Percentiles rank a stretch among this genome's conserved stretches.
phyloP scores from a whole-genome alignment of 2,329 filamentous ascomycete species.

The Fusarium odoratissimum region DNA sequence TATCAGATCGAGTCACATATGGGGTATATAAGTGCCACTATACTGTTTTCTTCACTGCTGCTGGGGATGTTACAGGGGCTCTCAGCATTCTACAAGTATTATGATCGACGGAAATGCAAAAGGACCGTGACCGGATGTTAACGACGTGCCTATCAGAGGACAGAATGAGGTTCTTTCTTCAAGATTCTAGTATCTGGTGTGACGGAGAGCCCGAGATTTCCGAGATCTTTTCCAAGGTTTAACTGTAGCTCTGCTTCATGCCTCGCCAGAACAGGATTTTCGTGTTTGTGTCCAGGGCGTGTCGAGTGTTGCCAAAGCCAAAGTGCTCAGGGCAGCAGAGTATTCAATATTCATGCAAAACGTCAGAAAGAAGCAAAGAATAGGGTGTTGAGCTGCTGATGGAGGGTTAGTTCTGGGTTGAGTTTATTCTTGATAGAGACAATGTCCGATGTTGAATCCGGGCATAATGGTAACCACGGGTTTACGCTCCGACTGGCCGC shows the following conservation, averaged over 20 bases:
- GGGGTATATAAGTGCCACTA: constrained; percentile 14
- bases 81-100: constrained; percentile 4
- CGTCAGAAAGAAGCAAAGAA: constrained; percentile 12
- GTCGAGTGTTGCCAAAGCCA: background rate
- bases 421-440: constrained; percentile 29
- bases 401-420: constrained; percentile 19
- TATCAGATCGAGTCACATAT: constrained; percentile 29
- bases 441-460: constrained; percentile 20
- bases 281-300: background rate
- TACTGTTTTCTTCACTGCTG: background rate
- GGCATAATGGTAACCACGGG: constrained; percentile 21
- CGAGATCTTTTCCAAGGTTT: background rate
- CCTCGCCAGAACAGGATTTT: too few species aligned
- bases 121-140: constrained; percentile 11
- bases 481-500: constrained; percentile 24
- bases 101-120: constrained; percentile 24
- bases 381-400: constrained; percentile 27
- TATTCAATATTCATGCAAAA: constrained; percentile 22
- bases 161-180: background rate
- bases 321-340: background rate
- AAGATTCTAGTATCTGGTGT: background rate
- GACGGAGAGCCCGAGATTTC: constrained; percentile 13
- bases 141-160: constrained; percentile 1
- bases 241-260: too few species aligned
- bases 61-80: constrained; percentile 17